A percentile compares a stretch with the other conserved stretches of the same genome.
These are phyloP conservation scores for Cokeromyces recurvatus DNA, from an alignment of 371 early-diverging fungal species.

Conservation along the genomic window DNA sequence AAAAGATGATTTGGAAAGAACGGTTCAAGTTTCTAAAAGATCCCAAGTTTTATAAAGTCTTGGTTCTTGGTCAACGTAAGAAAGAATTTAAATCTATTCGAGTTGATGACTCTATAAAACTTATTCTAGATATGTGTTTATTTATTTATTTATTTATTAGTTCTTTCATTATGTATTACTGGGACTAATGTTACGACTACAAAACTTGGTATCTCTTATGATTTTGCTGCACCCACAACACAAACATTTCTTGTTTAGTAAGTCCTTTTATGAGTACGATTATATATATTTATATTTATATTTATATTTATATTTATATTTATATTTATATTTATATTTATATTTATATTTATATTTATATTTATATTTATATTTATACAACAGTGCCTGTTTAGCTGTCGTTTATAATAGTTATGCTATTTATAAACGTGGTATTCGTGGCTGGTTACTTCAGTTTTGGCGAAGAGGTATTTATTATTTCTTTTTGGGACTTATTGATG, in stretches of 20 bases:
- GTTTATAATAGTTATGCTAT: slow-evolving; percentile 56
- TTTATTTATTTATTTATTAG: not conserved
- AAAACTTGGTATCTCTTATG: slow-evolving; percentile 43
- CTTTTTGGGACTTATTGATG: slow-evolving; percentile 60
- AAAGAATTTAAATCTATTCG: not conserved
- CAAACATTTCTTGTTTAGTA: slow-evolving; percentile 63
- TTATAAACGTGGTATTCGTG: slow-evolving; percentile 46
- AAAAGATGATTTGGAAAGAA: slow-evolving; percentile 5
- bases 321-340: too few relatives aligned
- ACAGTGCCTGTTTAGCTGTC: slow-evolving; percentile 49
- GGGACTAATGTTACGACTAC: slow-evolving; percentile 57
- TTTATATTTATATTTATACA: too few relatives aligned
- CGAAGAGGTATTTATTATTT: slow-evolving; percentile 48
- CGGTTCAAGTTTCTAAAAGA: slow-evolving; percentile 10
- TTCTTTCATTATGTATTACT: slow-evolving; percentile 69
- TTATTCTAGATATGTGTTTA: not conserved
- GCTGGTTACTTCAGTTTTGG: slow-evolving; percentile 41
- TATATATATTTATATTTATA: not conserved
- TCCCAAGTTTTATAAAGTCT: slow-evolving; percentile 11
- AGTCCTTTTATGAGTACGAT: not conserved
- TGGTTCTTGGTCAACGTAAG: slow-evolving; percentile 14
- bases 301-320: too few relatives aligned
- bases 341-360: too few relatives aligned
- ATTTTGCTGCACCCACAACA: slow-evolving; percentile 58
- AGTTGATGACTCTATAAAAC: too few relatives aligned